Evolutionary conservation across 2,329 filamentous ascomycete species (phyloP), one percentile per base, ranked within the genome.

Genomic region (Orbilia quercus): DNA sequence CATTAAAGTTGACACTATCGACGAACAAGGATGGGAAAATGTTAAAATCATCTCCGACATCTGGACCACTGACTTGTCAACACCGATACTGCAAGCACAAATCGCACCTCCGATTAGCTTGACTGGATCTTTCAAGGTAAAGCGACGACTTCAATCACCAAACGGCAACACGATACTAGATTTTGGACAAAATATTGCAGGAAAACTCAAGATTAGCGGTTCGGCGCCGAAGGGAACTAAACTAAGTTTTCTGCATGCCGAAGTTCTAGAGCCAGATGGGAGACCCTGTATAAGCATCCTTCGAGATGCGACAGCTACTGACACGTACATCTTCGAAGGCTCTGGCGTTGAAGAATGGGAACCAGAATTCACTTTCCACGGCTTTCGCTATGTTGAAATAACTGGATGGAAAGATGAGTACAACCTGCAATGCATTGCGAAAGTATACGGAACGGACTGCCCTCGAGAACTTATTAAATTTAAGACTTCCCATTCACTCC

Each of bases 361-460:
- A n/a, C 84, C 85, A 0, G 78, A 79, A 0, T 85, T 85, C 73
- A 86, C 85, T 0, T 86, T 84, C 44, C 84, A 84, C 76, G 81
- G 85, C 11, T 85, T 86, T 72, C 82, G 84, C 3, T 87, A 84
- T 73, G 81, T 82, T 0, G 81, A 86, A 63, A 75, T 86, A 1
- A 80, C 82, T 0, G 81, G 82, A 11, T 85, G 84, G 83, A 77
- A 78, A 18, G 48, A 62, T 1, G 59, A 50, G 12, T 53, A 53
- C 9, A 48, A 67, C 5, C 23, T 72, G 16, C 25, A 78, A 0
- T 63, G 80, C 2, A 76, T 71, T 9, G 83, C 82, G 0, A 75
- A 82, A 2, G 83, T 83, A 0, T 77, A 86, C 3, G 84, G 87
- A 74, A 84, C 82, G 0, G 85, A 88, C 65, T 65, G 58, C 18